Evolutionary conservation across 495 filamentous ascomycete genomes (phyloP), one percentile per base, ranked within the genome.

Genomic region (Penicillium subrubescens): DNA sequence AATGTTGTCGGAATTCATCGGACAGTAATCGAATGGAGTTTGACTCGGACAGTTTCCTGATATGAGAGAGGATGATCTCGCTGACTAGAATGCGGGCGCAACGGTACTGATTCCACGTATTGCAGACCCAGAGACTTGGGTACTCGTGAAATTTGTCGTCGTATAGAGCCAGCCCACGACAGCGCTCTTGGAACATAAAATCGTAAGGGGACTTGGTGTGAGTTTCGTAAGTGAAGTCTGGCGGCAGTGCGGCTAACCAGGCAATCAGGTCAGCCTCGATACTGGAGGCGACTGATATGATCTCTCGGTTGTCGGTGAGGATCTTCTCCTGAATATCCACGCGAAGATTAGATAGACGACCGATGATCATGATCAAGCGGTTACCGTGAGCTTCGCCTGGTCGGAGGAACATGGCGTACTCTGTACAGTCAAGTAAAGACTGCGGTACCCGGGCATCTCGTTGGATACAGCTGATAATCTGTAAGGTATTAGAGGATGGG

Each of bases 91-190:
- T 84, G 31, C 86, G 84, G 2, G 84, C 80, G 72, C 83, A 85
- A 34, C 89, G 86, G 66, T 87, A 89, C 57, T 88, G 82, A 60
- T 88, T 90, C 84, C 85, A 88, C 29, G 84, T 77, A 25, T 83
- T 78, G 17, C 81, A 81, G 31, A 82, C 75, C 84, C 86, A 89
- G 44, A 85, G 79, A 56, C 83, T 81, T 5, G 68, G 68, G 67
- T 90, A 91, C 17, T 82, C 69, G 66, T 90, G 86, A 67, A 88
- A 90, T 60, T 80, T 77, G 35, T 84, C 81, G 46, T 84, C 81
- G 64, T 86, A 88, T 1, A 69, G 69, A 14, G 53, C 27, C 21
- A 75, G 61, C 6, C 75, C 76, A 21, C 71, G 65, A 35, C 71
- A 70, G 15, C 62, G 68, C 1, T 68, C 35, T 55, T 70, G 67